These are phyloP conservation scores for Galerina sulciceps DNA, from an alignment of 768 basidiomycete species.

Conservation along the genomic window DNA sequence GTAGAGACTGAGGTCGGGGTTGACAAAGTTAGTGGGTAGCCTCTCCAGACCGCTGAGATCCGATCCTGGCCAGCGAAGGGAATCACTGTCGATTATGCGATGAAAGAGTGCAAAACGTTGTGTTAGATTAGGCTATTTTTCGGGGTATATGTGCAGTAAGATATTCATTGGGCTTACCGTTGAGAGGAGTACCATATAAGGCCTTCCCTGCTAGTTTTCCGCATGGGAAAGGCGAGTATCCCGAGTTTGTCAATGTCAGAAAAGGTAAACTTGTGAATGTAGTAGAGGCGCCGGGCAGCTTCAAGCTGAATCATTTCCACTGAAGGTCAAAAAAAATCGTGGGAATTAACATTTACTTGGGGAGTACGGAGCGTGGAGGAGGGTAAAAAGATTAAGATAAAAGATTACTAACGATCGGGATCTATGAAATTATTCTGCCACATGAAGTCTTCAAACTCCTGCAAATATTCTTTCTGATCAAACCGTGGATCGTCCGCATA, in stretches of 20 bases:
- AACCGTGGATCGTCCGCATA: conserved; percentile 53
- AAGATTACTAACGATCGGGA: conserved; percentile 49
- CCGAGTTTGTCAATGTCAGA: conserved; percentile 39
- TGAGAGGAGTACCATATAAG: conserved; percentile 47
- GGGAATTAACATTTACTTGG: not conserved
- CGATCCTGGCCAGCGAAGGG: conserved; percentile 40
- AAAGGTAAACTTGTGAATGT: conserved; percentile 29
- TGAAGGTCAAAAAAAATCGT: conserved; percentile 19
- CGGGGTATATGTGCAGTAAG: not conserved
- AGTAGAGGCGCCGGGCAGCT: conserved; percentile 41
- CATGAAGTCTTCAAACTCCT: conserved; percentile 27
- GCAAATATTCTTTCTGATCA: conserved; percentile 29
- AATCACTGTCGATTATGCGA: conserved; percentile 34
- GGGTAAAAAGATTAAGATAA: conserved; percentile 1
- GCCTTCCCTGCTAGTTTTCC: conserved; percentile 32
- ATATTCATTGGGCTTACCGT: conserved; percentile 33
- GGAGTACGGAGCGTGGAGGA: not conserved
- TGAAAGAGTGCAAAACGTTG: no score
- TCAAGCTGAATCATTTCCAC: conserved; percentile 56
- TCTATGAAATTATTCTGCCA: conserved; percentile 44
- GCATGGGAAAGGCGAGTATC: conserved; percentile 28
- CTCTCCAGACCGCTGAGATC: conserved; percentile 6
- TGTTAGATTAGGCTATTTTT: no score
- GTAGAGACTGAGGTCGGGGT: conserved; percentile 30
- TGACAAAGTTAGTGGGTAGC: conserved; percentile 13